A percentile compares a stretch with the other conserved stretches of the same genome.
Evolutionary conservation across 2,329 filamentous ascomycete species (phyloP).

Genomic region (Fusarium subglutinans): DNA sequence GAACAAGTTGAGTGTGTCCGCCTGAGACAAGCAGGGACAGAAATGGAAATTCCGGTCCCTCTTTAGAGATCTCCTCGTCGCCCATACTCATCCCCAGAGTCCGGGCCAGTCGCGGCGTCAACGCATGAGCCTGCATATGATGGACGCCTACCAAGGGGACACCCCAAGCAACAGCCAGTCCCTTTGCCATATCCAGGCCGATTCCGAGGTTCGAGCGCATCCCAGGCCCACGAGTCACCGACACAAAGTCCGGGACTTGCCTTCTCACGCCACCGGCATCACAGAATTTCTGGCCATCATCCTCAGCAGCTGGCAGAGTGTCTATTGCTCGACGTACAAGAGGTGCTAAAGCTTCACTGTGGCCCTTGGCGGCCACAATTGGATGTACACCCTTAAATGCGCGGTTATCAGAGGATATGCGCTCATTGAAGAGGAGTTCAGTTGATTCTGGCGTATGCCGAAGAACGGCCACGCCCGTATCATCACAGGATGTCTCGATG

Average conservation of each 20-base stretch:
- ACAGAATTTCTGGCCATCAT: conserved; percentile 5
- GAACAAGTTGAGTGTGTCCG: conserved; percentile 88
- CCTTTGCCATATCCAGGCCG: conserved; percentile 87
- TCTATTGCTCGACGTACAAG: conserved; percentile 73
- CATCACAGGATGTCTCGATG: conserved; percentile 90
- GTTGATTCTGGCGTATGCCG: conserved; percentile 63
- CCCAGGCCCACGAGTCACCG: conserved; percentile 89
- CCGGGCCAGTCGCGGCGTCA: conserved; percentile 82
- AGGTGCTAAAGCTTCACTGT: conserved; percentile 74
- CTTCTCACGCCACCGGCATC: conserved; percentile 31
- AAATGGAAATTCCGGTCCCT: conserved; percentile 77
- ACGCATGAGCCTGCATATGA: conserved; percentile 96
- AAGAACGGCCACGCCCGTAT: conserved; percentile 88
- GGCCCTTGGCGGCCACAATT: conserved; percentile 76
- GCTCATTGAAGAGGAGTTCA: conserved; percentile 79
- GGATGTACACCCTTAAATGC: conserved; percentile 83
- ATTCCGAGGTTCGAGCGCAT: conserved; percentile 82
- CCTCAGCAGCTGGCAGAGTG: conserved; percentile 53
- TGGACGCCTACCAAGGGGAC: conserved; percentile 87
- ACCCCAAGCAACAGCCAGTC: conserved; percentile 83
- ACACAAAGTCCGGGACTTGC: conserved; percentile 80
- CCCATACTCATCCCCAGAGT: conserved; percentile 59
- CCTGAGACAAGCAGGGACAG: conserved; percentile 90
- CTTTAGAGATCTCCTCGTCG: background rate
- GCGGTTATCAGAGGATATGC: conserved; percentile 82